Conservation (phyloP, 352 stramenopile genomes). For the Phytophthora pluvialis region DNA sequence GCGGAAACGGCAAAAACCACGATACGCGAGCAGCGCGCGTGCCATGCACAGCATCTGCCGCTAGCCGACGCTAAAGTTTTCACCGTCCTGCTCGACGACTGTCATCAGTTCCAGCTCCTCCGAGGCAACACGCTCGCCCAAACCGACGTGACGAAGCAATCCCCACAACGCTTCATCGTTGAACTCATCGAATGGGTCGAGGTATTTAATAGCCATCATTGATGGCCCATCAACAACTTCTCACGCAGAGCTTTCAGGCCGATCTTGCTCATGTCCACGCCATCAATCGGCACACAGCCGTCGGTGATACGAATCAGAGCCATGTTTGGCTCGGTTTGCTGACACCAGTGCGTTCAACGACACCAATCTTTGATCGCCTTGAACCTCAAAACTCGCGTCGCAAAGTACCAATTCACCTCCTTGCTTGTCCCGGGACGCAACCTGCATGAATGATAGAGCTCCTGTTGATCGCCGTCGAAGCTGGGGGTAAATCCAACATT, state of each 20-base stretch:
- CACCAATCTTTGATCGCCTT: neutral
- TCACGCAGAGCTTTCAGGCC: neutral
- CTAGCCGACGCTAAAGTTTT: slow-evolving; percentile 6
- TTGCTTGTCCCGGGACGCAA: slow-evolving; percentile 1
- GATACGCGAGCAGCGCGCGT: slow-evolving; percentile 2
- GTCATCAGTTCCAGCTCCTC: neutral
- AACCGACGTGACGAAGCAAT: neutral
- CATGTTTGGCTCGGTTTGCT: neutral
- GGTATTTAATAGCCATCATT: neutral
- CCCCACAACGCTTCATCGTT: neutral
- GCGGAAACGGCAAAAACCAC: slow-evolving; percentile 3
- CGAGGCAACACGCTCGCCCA: slow-evolving; percentile 1
- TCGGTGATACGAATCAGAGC: slow-evolving; percentile 2
- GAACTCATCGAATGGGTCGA: neutral
- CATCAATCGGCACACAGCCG: neutral
- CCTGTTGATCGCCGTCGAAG: neutral
- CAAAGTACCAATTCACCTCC: neutral
- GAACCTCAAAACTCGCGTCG: neutral
- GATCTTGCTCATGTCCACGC: slow-evolving; percentile 1
- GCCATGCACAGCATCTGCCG: slow-evolving; percentile 1
- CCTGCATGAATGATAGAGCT: neutral
- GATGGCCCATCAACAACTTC: neutral
- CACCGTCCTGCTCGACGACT: neutral
- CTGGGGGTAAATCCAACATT: neutral
- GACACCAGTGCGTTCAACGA: neutral